Conservation (phyloP, 2,329 filamentous ascomycete species). For the Sclerotinia trifoliorum region DNA sequence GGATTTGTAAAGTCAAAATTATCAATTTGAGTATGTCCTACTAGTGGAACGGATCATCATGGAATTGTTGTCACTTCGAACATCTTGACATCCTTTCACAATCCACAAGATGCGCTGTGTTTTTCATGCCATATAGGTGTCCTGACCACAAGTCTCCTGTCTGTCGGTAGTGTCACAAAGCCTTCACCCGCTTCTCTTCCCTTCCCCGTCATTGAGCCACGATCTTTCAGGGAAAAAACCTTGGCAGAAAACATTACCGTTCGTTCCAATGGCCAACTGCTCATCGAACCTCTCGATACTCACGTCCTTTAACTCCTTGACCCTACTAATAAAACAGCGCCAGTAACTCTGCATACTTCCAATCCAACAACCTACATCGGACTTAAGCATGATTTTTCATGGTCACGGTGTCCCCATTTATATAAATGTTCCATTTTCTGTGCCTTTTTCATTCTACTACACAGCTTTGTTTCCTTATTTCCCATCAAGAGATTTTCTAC, state of each 20-base stretch:
- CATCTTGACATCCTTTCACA: not conserved
- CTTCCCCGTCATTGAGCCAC: conserved; percentile 24
- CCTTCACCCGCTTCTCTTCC: conserved; percentile 14
- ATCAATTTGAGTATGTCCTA: not conserved
- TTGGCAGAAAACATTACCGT: conserved; percentile 42
- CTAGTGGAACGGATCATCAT: not conserved
- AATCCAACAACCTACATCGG: conserved; percentile 31
- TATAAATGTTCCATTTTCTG: not conserved
- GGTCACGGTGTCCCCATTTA: not conserved
- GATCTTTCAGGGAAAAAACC: conserved; percentile 15
- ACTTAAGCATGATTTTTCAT: not conserved
- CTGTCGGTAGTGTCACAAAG: not conserved
- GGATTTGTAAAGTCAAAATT: not conserved
- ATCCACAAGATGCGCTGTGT: conserved; percentile 2
- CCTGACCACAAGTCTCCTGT: not conserved
- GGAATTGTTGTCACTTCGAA: not conserved
- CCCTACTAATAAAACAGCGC: conserved; percentile 28
- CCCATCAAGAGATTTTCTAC: not conserved
- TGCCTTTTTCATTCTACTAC: not conserved
- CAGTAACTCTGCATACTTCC: conserved; percentile 35
- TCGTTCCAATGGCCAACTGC: conserved; percentile 41
- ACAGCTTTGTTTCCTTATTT: not conserved
- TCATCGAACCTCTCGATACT: conserved; percentile 38
- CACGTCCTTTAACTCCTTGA: conserved; percentile 41
- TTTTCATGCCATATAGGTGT: not conserved